Conservation (phyloP, 1,139 yeast species). For the Pichia cactophila region DNA sequence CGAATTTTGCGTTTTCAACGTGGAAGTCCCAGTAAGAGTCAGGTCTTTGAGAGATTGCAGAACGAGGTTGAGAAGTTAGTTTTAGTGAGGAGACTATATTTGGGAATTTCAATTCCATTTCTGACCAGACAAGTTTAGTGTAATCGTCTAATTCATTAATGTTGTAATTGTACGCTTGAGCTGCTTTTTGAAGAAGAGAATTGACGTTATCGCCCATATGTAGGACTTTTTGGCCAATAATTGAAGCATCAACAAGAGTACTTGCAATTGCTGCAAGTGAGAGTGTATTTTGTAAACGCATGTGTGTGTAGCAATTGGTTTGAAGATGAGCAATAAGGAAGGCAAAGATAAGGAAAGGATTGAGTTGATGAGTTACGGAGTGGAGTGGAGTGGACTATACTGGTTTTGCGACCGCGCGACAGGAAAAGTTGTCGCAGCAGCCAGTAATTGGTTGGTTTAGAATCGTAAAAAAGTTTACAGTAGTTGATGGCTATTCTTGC, state of each 20-base stretch:
- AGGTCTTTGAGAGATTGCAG: slow-evolving; percentile 30
- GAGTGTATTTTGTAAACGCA: not conserved
- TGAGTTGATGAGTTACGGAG: not conserved
- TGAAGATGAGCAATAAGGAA: not conserved
- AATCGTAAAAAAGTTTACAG: too few species aligned
- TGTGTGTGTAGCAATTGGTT: not conserved
- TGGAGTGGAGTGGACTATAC: too few species aligned
- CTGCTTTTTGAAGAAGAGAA: slow-evolving; percentile 15
- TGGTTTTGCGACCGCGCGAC: not conserved
- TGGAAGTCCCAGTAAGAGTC: slow-evolving; percentile 47
- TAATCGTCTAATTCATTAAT: slow-evolving; percentile 15
- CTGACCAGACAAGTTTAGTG: slow-evolving; percentile 21
- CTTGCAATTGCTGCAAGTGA: not conserved
- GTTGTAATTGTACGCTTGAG: slow-evolving; percentile 13
- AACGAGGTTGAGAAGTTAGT: slow-evolving; percentile 45
- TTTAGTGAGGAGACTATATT: slow-evolving; percentile 41
- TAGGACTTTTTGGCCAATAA: not conserved
- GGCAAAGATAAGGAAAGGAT: not conserved
- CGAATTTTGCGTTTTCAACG: slow-evolving; percentile 28
- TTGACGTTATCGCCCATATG: slow-evolving; percentile 9
- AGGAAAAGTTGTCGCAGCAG: not conserved
- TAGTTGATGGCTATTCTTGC: too few species aligned
- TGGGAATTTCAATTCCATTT: slow-evolving; percentile 39
- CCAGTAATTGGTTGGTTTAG: too few species aligned
- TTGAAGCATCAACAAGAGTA: not conserved